Evolutionary conservation across 257 asterid species (phyloP).

Genomic region (Solanum neorickii): DNA sequence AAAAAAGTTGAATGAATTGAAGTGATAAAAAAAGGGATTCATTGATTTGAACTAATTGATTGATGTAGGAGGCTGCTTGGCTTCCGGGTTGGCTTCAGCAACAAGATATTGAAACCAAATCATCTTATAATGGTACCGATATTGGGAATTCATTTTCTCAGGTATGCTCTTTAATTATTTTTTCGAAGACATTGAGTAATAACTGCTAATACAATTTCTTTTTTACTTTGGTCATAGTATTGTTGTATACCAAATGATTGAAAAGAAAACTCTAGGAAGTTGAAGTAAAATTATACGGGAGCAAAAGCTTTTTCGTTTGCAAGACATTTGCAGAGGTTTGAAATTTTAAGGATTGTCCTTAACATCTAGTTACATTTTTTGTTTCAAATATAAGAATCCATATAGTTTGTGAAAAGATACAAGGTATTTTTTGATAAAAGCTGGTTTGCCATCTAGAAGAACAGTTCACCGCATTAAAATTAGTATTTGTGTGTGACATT

Average conservation of each 20-base stretch:
- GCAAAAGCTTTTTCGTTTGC: background rate
- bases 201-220: background rate
- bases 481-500: background rate
- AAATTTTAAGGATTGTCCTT: background rate
- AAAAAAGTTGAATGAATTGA: background rate
- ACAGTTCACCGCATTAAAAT: background rate
- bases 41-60: background rate
- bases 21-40: background rate
- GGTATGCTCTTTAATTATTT: constrained; percentile 11
- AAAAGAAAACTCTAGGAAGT: background rate
- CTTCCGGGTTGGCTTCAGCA: constrained; percentile 60
- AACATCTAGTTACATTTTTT: background rate
- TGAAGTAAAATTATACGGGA: background rate
- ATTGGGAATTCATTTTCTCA: constrained; percentile 16
- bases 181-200: background rate
- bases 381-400: background rate
- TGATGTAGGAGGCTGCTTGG: constrained; percentile 49
- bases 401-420: background rate
- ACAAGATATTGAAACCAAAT: constrained; percentile 10
- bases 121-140: constrained; percentile 7
- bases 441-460: background rate
- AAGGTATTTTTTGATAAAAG: background rate
- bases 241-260: background rate
- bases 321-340: background rate
- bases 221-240: background rate